Base-by-base conservation (phyloP, 805 yeast genomes). In the Saturnispora diversa region DNA sequence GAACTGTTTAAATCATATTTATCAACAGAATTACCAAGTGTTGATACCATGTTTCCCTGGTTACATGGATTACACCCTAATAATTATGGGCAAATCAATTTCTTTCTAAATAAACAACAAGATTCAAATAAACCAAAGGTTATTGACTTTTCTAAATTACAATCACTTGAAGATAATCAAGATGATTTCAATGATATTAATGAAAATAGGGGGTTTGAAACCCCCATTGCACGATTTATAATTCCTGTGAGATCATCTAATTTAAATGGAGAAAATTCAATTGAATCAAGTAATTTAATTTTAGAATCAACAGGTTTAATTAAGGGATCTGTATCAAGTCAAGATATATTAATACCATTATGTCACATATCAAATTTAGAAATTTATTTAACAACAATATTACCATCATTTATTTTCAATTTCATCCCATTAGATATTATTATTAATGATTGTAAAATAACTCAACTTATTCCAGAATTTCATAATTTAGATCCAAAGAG, bases 41-140 rank as follows among this genome's bases (percentile, higher is more conserved):
- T 88, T 15, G 71, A 68, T 19, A 53, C 54, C 9, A 74, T 88
- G 70, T 88, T 87, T 51, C 97, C 97, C 0, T 87, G 96, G 96
- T 65, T 85, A 20, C 95, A 88, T 56, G 92, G 94, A 1, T 65
- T 83, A 32, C 76, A 80, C 46, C 67, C 66, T 11, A 65, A 68
- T 26, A 75, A 77, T 51, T 63, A 68, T 31, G 73, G 79, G 19
- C 82, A 76, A 51, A 60, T 70, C 32, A 62, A 69, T 57, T 64
- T 75, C 59, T 50, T 60, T 31, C 47, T 59, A 12, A 56, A 50
- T 52, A 45, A 38, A 29, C 28, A 31, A 33, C 30, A 43, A 32
- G 35, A 32, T 26, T 19, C 24, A 24, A 19, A 31, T 6, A 36
- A 40, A 26, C 39, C 49, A 8, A 23, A 47, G 36, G n/a, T 47